A percentile compares a stretch with the other conserved stretches of the same genome.
Evolutionary conservation across 495 filamentous ascomycete genomes (phyloP).

Genomic region (Delitschia confertaspora): DNA sequence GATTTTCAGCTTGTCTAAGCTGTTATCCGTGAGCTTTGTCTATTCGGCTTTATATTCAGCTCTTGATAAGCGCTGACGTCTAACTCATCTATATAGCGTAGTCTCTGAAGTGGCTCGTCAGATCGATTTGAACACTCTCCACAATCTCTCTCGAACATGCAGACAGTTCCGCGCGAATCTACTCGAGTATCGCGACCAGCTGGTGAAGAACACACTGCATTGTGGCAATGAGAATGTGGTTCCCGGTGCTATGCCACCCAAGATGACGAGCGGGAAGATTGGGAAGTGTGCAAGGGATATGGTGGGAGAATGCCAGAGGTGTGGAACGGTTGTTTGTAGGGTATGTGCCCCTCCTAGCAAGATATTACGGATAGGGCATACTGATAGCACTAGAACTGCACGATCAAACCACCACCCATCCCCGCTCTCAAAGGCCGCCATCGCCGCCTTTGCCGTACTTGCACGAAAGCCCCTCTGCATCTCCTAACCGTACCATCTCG

Average conservation of each 20-base stretch:
- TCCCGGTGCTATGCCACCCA: slow-evolving; percentile 37
- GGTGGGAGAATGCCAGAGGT: slow-evolving; percentile 72
- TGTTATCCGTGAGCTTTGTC: slow-evolving; percentile 72
- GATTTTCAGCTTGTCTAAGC: slow-evolving; percentile 67
- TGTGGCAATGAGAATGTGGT: slow-evolving; percentile 60
- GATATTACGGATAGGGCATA: too few relatives aligned
- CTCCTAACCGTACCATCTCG: slow-evolving; percentile 8
- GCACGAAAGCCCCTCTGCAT: slow-evolving; percentile 54
- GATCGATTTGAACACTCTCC: slow-evolving; percentile 77
- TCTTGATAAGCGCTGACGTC: slow-evolving; percentile 7
- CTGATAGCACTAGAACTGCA: slow-evolving; percentile 92
- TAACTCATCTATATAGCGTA: too few relatives aligned
- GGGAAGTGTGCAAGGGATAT: slow-evolving; percentile 74
- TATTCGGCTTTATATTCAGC: slow-evolving; percentile 10
- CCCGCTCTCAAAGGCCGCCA: slow-evolving; percentile 57
- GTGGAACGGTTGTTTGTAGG: slow-evolving; percentile 66
- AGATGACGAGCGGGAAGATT: slow-evolving; percentile 54
- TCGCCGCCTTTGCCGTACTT: slow-evolving; percentile 67
- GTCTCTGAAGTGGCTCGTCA: slow-evolving; percentile 61
- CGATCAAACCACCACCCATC: slow-evolving; percentile 60
- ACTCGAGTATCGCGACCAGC: slow-evolving; percentile 61
- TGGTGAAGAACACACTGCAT: slow-evolving; percentile 64
- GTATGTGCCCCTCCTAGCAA: slow-evolving; percentile 37
- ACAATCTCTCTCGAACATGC: slow-evolving; percentile 70
- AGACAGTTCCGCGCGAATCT: slow-evolving; percentile 67